A percentile compares a stretch with the other conserved stretches of the same genome.
Conservation (phyloP, 2,329 filamentous ascomycete genomes). For the Microdochium nivale region DNA sequence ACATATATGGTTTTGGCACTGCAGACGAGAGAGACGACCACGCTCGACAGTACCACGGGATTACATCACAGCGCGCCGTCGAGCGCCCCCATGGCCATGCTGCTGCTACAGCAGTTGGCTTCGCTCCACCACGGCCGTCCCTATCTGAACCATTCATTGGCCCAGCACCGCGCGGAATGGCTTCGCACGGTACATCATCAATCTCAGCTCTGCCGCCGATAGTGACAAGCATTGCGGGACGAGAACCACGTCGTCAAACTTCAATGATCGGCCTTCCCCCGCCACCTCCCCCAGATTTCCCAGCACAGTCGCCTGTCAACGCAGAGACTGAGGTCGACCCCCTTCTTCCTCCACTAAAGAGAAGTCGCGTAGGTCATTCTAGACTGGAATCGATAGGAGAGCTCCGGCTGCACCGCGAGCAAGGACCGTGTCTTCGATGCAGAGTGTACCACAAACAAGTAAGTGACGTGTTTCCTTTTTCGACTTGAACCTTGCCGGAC, state of each 20-base stretch:
- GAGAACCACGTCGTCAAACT: neutral
- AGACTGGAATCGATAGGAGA: slow-evolving; percentile 50
- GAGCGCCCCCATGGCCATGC: neutral
- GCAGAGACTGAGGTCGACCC: slow-evolving; percentile 40
- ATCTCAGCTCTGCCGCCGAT: slow-evolving; percentile 26
- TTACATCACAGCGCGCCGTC: neutral
- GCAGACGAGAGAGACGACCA: slow-evolving; percentile 44
- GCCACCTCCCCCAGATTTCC: slow-evolving; percentile 22
- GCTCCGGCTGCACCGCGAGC: slow-evolving; percentile 38
- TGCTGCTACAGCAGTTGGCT: neutral
- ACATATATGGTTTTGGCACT: slow-evolving; percentile 48
- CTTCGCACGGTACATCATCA: slow-evolving; percentile 27
- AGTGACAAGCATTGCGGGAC: slow-evolving; percentile 6
- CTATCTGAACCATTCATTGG: neutral
- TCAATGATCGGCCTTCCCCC: neutral
- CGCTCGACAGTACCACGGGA: slow-evolving; percentile 30
- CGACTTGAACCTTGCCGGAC: slow-evolving; percentile 9
- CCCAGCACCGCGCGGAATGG: neutral
- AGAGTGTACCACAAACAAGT: slow-evolving; percentile 36
- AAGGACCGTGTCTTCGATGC: slow-evolving; percentile 43
- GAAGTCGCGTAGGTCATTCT: slow-evolving; percentile 41
- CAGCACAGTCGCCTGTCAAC: slow-evolving; percentile 26
- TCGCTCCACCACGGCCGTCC: neutral
- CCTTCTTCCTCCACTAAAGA: slow-evolving; percentile 45
- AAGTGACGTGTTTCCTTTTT: slow-evolving; percentile 12